phyloP scores from a whole-genome alignment of 345 rosid species.

The Raphanus raphanistrum region DNA sequence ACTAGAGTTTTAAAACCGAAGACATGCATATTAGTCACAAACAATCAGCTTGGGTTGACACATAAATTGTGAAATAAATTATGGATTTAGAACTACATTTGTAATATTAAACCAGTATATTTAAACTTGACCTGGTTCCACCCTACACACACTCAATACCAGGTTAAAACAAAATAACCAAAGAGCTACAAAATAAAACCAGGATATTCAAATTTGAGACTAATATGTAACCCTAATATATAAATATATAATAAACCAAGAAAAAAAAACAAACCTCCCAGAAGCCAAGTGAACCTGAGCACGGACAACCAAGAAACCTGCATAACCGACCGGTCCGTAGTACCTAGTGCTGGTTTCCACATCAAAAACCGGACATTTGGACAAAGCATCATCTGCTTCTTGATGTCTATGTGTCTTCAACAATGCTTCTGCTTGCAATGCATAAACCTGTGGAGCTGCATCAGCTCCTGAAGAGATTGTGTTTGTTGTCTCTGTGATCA shows the following conservation, averaged over 20 bases:
- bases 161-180: neutral
- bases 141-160: neutral
- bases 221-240: neutral
- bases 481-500: conserved; percentile 52
- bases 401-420: conserved; percentile 71
- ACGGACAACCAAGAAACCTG: conserved; percentile 64
- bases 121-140: too few relatives aligned
- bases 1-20: conserved; percentile 13
- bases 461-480: conserved; percentile 76
- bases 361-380: conserved; percentile 57
- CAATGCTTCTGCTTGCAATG: conserved; percentile 91
- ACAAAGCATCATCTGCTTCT: conserved; percentile 68
- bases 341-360: conserved; percentile 62
- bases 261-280: conserved; percentile 68
- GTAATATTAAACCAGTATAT: neutral
- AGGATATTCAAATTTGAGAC: neutral
- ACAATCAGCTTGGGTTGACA: neutral
- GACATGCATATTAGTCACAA: neutral
- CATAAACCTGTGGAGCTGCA: conserved; percentile 87
- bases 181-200: neutral
- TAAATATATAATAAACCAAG: neutral
- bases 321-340: conserved; percentile 72
- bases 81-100: neutral
- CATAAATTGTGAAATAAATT: neutral
- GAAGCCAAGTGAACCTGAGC: conserved; percentile 81